Evolutionary conservation across 805 yeast species (phyloP), one percentile per base, ranked within the genome.

Genomic region (Tetrapisispora taiwanensis): DNA sequence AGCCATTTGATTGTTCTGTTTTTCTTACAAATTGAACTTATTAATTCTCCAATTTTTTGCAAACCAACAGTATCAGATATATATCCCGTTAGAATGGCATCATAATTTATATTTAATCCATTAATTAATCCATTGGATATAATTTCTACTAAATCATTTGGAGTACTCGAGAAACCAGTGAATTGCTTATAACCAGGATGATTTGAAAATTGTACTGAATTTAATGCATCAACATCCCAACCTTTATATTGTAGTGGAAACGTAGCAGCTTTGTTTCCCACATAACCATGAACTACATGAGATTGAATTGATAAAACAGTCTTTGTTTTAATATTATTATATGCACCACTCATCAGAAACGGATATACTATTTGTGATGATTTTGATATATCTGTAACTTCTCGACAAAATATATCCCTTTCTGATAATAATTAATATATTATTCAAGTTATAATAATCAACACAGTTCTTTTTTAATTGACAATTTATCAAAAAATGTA

Each of bases 221-320:
- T 86, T 44, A 92, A 69, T 19, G 78, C 79, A 60, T 90, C 96
- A 8, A 89, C 95, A 58, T 92, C 89, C 96, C 97, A 90, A 0
- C 92, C 94, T 38, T 76, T 71, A 33, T 78, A 68, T 57, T 90
- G 97, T 19, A 90, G 66, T 0, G 97, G 96, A 58, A 92, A 84
- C 2, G 90, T 84, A 0, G 92, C 85, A 0, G 96, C 95, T 46
- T 81, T 75, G 60, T 88, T 88, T 1, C 98, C 98, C 1, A 92
- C 98, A 56, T 86, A 82, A 2, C 98, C 98, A 59, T 90, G 97
- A 2, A 79, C 88, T 1, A 92, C 97, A 62, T 92, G 97, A 3
- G 95, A 86, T 52, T 86, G 90, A 9, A 88, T 70, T 3, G 84
- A 73, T 2, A 83, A 69, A 9, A 68, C 54, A 7, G 18, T 28